Conservation (phyloP, 1,284 basidiomycete genomes). For the Thelephora terrestris region DNA sequence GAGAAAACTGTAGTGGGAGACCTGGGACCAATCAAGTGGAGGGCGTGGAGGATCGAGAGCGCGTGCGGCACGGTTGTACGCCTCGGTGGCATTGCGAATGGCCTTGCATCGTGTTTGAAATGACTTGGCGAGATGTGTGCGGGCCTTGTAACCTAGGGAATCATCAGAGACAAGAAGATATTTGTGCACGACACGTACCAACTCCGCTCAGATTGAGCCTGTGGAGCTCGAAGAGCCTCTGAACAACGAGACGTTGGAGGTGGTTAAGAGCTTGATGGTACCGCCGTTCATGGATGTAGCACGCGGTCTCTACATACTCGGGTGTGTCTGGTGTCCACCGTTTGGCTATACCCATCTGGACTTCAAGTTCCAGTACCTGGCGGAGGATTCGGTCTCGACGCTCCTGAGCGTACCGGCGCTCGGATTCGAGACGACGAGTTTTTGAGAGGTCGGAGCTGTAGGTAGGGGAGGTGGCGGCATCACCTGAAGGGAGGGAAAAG, state of each 20-base stretch:
- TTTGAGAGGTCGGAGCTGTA: slow-evolving; percentile 2
- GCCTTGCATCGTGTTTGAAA: slow-evolving; percentile 14
- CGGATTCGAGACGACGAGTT: slow-evolving; percentile 9
- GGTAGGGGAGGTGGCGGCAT: neutral
- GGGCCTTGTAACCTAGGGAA: slow-evolving; percentile 15
- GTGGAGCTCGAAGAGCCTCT: slow-evolving; percentile 23
- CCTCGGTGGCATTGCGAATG: slow-evolving; percentile 13
- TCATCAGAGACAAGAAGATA: neutral
- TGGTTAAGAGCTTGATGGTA: slow-evolving; percentile 17
- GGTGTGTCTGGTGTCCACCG: slow-evolving; percentile 14
- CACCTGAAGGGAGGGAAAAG: neutral
- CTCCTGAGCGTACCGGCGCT: slow-evolving; percentile 4
- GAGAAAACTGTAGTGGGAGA: slow-evolving; percentile 24
- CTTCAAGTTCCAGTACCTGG: slow-evolving; percentile 13
- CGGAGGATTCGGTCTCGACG: slow-evolving; percentile 1
- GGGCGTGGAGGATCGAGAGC: slow-evolving; percentile 17
- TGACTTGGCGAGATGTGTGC: slow-evolving; percentile 17
- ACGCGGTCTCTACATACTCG: slow-evolving; percentile 8
- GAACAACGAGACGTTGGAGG: slow-evolving; percentile 20
- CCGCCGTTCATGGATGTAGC: slow-evolving; percentile 11
- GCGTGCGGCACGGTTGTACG: slow-evolving; percentile 18
- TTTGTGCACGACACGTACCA: slow-evolving; percentile 9
- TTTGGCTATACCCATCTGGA: slow-evolving; percentile 11
- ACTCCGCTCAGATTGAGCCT: slow-evolving; percentile 20
- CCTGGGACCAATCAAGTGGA: slow-evolving; percentile 18